Conservation (phyloP, 2,329 filamentous ascomycete species). For the Aschersonia sp. region DNA sequence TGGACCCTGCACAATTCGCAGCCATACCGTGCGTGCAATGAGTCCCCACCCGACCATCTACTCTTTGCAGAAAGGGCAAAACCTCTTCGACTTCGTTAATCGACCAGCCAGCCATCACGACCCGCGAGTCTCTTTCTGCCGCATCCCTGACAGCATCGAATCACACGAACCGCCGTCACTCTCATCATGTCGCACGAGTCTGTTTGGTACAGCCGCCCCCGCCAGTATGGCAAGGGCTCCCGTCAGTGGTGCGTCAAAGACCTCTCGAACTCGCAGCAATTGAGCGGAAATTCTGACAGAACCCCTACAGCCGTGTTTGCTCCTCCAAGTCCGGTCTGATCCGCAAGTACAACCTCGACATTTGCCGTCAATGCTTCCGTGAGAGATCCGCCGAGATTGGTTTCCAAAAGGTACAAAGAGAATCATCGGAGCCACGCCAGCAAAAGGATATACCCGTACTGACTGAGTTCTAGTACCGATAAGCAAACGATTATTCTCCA, state of each 20-base stretch:
- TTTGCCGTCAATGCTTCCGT: constrained; percentile 68
- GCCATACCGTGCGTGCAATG: too few relatives aligned
- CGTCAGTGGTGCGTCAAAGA: constrained; percentile 62
- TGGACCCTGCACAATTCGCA: too few relatives aligned
- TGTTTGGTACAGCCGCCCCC: constrained; percentile 97
- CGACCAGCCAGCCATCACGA: too few relatives aligned
- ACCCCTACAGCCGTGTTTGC: constrained; percentile 44
- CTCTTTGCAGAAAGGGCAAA: neutral
- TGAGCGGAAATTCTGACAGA: neutral
- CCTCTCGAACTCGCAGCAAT: neutral
- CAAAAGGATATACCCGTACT: too few relatives aligned
- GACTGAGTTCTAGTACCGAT: too few relatives aligned
- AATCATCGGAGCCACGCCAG: too few relatives aligned
- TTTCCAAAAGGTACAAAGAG: constrained; percentile 48
- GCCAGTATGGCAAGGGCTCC: constrained; percentile 93
- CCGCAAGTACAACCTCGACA: constrained; percentile 97
- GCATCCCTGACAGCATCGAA: neutral
- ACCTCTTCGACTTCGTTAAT: neutral
- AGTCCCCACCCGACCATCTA: neutral
- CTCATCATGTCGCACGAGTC: constrained; percentile 64
- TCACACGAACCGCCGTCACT: constrained; percentile 10
- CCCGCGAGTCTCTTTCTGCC: too few relatives aligned
- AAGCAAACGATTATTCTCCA: too few relatives aligned
- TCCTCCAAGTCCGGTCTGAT: constrained; percentile 97
- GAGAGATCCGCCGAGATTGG: constrained; percentile 61